A percentile compares a stretch with the other conserved stretches of the same genome.
These are phyloP conservation scores for Aspergillus tamarii DNA, from an alignment of 2,329 filamentous ascomycete species.

Conservation along the genomic window DNA sequence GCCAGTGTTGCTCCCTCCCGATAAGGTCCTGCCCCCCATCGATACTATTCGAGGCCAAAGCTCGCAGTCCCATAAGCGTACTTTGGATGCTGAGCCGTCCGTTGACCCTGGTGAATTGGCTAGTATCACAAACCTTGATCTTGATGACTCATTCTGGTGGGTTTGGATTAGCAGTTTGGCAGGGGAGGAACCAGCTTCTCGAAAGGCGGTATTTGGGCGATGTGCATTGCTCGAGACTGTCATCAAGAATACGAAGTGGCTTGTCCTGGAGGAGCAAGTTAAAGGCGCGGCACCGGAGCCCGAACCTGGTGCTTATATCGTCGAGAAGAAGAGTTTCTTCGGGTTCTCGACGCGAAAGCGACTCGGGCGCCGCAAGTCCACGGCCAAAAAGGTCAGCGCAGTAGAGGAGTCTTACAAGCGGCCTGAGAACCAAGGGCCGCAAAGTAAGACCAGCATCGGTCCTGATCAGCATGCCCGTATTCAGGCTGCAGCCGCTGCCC, in stretches of 20 bases:
- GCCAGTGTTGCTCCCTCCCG: constrained; percentile 81
- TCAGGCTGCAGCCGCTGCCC: constrained; percentile 82
- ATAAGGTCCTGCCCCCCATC: constrained; percentile 88
- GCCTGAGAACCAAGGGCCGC: constrained; percentile 52
- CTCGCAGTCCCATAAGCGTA: constrained; percentile 79
- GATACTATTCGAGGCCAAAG: constrained; percentile 72
- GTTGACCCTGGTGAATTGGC: constrained; percentile 92
- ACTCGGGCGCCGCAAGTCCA: constrained; percentile 70
- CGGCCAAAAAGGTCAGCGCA: constrained; percentile 60
- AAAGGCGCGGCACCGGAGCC: constrained; percentile 88
- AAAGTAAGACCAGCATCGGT: constrained; percentile 81
- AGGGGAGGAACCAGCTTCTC: constrained; percentile 78
- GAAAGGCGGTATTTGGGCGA: constrained; percentile 91
- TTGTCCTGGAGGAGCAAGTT: constrained; percentile 94
- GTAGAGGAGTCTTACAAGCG: constrained; percentile 57
- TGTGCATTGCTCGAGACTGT: constrained; percentile 90
- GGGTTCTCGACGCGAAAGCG: constrained; percentile 75
- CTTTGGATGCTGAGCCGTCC: constrained; percentile 67
- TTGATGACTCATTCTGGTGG: constrained; percentile 99
- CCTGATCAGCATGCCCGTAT: constrained; percentile 92
- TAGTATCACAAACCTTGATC: constrained; percentile 80
- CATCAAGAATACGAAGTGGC: constrained; percentile 80
- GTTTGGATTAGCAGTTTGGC: constrained; percentile 98
- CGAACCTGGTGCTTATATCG: constrained; percentile 83
- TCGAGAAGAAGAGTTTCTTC: constrained; percentile 93